Evolutionary conservation across 345 rosid genomes (phyloP).

Genomic region (Salix purpurea): DNA sequence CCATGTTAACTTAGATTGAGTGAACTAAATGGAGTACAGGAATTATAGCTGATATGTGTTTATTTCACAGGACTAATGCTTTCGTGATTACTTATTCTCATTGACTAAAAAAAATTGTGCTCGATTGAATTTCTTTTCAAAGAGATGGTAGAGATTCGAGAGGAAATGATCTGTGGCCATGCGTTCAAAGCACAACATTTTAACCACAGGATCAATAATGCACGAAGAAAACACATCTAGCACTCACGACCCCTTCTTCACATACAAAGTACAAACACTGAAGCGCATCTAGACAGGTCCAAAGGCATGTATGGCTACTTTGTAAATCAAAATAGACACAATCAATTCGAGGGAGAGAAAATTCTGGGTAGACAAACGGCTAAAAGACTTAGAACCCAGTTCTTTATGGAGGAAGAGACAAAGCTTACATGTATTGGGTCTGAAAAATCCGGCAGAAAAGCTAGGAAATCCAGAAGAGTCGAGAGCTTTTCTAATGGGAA

Average conservation of each 20-base stretch:
- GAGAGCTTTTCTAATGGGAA: constrained; percentile 70
- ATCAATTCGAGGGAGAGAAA: neutral
- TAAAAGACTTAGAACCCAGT: neutral
- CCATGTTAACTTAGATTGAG: neutral
- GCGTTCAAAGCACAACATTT: neutral
- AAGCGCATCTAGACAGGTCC: neutral
- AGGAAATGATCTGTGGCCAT: constrained; percentile 3
- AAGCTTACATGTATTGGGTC: constrained; percentile 54
- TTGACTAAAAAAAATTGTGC: neutral
- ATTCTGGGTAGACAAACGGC: no score
- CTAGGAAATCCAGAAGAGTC: constrained; percentile 49
- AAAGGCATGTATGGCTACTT: neutral
- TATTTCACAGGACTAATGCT: neutral
- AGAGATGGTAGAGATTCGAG: neutral
- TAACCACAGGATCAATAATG: neutral
- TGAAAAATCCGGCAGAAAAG: constrained; percentile 38
- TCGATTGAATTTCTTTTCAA: neutral
- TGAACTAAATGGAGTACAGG: neutral
- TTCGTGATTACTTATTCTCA: neutral
- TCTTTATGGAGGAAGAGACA: neutral
- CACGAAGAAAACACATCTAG: neutral
- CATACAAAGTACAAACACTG: neutral
- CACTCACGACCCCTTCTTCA: neutral
- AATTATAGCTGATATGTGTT: neutral
- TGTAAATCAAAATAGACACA: neutral